phyloP scores from a whole-genome alignment of 2,329 filamentous ascomycete genomes.

The Leptographium radiaticola region DNA sequence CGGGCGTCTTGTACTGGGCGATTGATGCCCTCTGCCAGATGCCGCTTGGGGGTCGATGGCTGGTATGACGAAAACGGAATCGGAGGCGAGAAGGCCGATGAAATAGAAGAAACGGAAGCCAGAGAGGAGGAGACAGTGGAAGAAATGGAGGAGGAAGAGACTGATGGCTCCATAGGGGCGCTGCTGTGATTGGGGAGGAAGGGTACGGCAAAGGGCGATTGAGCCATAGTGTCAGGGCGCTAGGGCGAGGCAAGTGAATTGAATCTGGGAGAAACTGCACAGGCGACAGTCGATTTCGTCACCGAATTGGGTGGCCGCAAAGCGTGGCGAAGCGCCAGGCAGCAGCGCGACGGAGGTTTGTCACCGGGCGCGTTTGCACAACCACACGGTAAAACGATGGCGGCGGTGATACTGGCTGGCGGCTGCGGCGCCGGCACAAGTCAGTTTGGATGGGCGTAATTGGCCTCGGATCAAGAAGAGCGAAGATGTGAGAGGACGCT shows the following conservation, averaged over 20 bases:
- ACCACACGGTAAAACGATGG: background rate
- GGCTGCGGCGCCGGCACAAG: background rate
- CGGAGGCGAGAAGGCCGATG: background rate
- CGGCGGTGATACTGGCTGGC: background rate
- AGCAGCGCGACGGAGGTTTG: slow-evolving; percentile 5
- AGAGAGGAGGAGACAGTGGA: background rate
- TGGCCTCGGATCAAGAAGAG: too few species aligned
- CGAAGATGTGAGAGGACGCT: too few species aligned
- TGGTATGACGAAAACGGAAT: background rate
- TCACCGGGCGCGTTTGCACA: background rate
- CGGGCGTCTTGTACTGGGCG: background rate
- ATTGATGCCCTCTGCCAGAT: background rate
- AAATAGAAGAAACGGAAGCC: background rate
- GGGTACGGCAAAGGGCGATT: background rate
- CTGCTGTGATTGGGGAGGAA: slow-evolving; percentile 1
- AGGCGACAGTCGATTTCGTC: background rate
- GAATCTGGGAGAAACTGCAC: background rate
- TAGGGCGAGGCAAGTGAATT: background rate
- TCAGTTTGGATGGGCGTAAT: background rate
- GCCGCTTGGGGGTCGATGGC: slow-evolving; percentile 1
- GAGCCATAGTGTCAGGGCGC: background rate
- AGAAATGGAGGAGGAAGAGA: slow-evolving; percentile 6
- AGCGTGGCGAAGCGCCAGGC: slow-evolving; percentile 9
- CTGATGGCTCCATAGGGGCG: slow-evolving; percentile 9
- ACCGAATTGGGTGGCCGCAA: background rate